A percentile compares a stretch with the other conserved stretches of the same genome.
Evolutionary conservation across 2,329 filamentous ascomycete species (phyloP).

Genomic region (Ramularia collo-cygni): DNA sequence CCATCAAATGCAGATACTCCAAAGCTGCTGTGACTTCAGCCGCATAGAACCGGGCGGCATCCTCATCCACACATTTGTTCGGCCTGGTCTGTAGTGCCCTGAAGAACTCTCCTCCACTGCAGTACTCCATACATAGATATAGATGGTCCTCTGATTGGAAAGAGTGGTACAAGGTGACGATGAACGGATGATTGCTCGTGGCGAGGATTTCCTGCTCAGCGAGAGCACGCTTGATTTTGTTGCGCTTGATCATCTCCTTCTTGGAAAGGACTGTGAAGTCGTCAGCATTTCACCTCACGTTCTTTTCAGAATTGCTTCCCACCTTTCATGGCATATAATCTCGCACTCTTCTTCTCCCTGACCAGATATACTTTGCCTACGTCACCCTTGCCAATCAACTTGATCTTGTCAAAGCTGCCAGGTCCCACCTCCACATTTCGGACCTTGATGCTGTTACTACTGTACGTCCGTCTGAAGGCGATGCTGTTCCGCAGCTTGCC

Average conservation of each 20-base stretch:
- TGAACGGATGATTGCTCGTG: constrained; percentile 98
- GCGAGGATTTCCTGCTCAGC: constrained; percentile 97
- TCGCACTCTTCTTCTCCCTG: constrained; percentile 91
- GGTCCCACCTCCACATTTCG: constrained; percentile 94
- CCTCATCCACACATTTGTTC: constrained; percentile 94
- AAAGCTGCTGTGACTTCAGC: constrained; percentile 94
- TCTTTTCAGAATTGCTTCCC: constrained; percentile 26
- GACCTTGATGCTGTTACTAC: constrained; percentile 98
- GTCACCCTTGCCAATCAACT: constrained; percentile 96
- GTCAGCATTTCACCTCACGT: background rate
- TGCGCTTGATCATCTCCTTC: constrained; percentile 99
- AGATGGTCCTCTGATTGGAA: constrained; percentile 98
- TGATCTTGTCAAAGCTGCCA: constrained; percentile 97
- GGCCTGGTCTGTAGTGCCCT: constrained; percentile 90
- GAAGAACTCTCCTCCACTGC: constrained; percentile 98
- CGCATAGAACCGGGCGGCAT: constrained; percentile 94
- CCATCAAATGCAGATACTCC: constrained; percentile 97
- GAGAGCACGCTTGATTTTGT: constrained; percentile 98
- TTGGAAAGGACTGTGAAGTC: constrained; percentile 75
- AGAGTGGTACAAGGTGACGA: constrained; percentile 96
- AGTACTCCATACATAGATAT: constrained; percentile 99
- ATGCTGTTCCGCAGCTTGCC: constrained; percentile 58
- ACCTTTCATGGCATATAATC: constrained; percentile 99
- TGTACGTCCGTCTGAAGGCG: constrained; percentile 90
- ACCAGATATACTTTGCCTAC: constrained; percentile 98